These are phyloP conservation scores for Onygenales sp. DNA, from an alignment of 2,329 filamentous ascomycete species.

Conservation along the genomic window DNA sequence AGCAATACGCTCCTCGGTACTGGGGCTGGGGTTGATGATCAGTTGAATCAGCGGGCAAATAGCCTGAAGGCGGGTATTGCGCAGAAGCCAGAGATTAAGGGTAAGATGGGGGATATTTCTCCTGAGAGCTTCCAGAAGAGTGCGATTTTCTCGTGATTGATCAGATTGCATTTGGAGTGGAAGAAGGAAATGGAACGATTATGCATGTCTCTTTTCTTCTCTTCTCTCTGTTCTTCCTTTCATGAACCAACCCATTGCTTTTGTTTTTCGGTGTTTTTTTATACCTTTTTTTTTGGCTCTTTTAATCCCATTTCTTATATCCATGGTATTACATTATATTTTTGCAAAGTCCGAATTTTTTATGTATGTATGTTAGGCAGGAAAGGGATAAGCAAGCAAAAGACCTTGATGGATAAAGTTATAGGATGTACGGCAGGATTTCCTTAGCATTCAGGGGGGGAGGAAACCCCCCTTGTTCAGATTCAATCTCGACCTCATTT, in stretches of 20 bases:
- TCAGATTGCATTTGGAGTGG: slow-evolving; percentile 1
- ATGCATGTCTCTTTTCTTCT: neutral
- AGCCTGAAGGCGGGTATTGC: slow-evolving; percentile 19
- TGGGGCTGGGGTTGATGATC: slow-evolving; percentile 1
- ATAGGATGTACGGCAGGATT: no score
- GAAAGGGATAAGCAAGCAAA: no score
- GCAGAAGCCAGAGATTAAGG: slow-evolving; percentile 40
- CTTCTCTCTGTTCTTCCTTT: neutral
- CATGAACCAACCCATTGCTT: neutral
- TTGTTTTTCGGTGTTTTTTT: neutral
- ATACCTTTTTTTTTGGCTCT: neutral
- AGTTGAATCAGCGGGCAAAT: slow-evolving; percentile 18
- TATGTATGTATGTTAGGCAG: neutral
- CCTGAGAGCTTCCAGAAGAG: slow-evolving; percentile 65
- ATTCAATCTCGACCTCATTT: no score
- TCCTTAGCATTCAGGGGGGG: no score
- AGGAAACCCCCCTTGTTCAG: no score
- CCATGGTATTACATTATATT: neutral
- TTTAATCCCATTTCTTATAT: neutral
- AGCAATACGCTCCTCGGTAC: slow-evolving; percentile 1
- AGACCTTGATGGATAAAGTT: no score
- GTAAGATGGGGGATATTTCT: slow-evolving; percentile 55
- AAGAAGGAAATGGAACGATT: no score
- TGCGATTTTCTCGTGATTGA: slow-evolving; percentile 51
- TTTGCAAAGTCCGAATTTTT: neutral